Conservation (phyloP, 345 rosid genomes). For the Turritis glabra region DNA sequence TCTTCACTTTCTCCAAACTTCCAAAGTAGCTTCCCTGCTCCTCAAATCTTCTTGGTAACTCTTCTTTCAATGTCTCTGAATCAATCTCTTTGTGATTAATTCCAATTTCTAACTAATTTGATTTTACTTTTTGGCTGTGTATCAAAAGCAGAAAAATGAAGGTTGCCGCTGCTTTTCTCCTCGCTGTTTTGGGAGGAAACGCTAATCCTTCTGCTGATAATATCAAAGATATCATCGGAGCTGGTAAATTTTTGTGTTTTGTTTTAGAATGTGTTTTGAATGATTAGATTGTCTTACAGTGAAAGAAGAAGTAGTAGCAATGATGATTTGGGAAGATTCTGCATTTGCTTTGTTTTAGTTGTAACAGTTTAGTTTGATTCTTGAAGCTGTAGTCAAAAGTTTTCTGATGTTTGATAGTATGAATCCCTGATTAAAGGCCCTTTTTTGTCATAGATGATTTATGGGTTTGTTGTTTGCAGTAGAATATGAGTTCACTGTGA, state of each 20-base stretch:
- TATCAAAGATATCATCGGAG: slow-evolving; percentile 62
- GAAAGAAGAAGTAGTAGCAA: not conserved
- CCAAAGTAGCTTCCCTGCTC: not conserved
- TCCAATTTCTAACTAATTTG: not conserved
- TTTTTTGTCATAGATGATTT: not conserved
- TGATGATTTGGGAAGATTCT: not conserved
- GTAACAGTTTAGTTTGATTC: not conserved
- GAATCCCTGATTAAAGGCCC: not conserved
- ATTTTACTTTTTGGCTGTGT: not conserved
- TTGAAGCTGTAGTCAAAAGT: not conserved
- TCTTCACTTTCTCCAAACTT: not conserved
- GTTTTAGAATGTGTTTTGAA: not conserved
- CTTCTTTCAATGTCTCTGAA: not conserved
- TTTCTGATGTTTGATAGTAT: not conserved
- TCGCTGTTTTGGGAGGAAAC: slow-evolving; percentile 75
- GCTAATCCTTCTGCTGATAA: slow-evolving; percentile 53
- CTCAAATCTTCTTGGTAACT: slow-evolving; percentile 11
- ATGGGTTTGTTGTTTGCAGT: not conserved
- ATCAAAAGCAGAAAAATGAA: slow-evolving; percentile 50
- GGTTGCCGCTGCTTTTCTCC: slow-evolving; percentile 69
- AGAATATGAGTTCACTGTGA: not conserved
- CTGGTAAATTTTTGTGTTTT: slow-evolving; percentile 41
- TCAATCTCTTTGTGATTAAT: not conserved
- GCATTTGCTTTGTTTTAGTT: not conserved
- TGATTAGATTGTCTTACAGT: not conserved